Conservation (phyloP, 1,284 basidiomycete species). For the Heterobasidion annosum region DNA sequence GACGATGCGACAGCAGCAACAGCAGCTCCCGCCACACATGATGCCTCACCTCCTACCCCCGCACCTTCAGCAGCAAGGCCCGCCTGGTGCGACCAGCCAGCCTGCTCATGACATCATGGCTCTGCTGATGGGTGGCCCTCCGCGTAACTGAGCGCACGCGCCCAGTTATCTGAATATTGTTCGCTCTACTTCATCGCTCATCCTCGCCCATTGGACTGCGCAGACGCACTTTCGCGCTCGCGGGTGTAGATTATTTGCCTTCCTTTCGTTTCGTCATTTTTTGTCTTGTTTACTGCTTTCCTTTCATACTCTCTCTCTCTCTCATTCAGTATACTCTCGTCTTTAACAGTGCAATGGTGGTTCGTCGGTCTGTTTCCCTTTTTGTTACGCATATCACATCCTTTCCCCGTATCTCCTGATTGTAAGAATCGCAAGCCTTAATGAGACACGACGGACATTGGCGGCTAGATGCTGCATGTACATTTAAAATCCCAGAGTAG, state of each 20-base stretch:
- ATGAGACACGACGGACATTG: neutral
- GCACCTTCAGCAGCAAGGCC: constrained; percentile 49
- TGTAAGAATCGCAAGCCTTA: neutral
- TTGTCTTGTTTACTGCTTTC: neutral
- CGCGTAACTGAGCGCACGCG: constrained; percentile 39
- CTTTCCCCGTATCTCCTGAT: neutral
- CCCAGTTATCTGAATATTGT: neutral
- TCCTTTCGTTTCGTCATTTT: neutral
- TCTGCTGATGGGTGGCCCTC: constrained; percentile 62
- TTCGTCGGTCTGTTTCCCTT: neutral
- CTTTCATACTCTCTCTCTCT: neutral
- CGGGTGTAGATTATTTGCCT: neutral
- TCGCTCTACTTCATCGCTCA: neutral
- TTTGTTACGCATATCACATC: neutral
- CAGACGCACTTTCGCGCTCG: neutral
- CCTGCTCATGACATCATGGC: constrained; percentile 69
- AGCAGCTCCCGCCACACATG: constrained; percentile 44
- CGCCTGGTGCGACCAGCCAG: constrained; percentile 38
- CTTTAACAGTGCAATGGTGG: neutral
- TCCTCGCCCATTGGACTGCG: neutral
- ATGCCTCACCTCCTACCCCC: constrained; percentile 36
- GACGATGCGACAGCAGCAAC: constrained; percentile 18
- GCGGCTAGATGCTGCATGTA: neutral
- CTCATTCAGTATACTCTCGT: neutral
- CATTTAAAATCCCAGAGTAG: too few species aligned